These are phyloP conservation scores for Scorias spongiosa DNA, from an alignment of 2,329 filamentous ascomycete species.

Conservation along the genomic window DNA sequence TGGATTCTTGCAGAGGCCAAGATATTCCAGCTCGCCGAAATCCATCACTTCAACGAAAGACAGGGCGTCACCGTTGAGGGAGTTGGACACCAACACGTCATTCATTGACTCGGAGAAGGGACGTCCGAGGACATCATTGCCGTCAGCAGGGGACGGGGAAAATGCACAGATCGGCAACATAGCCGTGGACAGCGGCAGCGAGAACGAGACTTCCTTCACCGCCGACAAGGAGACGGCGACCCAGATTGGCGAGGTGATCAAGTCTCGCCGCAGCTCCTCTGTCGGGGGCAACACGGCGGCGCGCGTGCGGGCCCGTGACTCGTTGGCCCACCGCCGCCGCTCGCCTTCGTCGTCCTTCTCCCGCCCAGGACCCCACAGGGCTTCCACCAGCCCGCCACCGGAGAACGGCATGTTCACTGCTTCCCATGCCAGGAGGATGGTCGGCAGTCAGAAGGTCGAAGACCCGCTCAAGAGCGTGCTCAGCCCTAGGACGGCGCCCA, in stretches of 20 bases:
- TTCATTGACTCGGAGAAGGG: conserved; percentile 4
- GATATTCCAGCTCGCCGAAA: conserved; percentile 37
- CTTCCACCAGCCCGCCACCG: conserved; percentile 38
- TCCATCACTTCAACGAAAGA: conserved; percentile 33
- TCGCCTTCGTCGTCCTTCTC: conserved; percentile 32
- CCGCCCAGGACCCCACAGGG: conserved; percentile 6
- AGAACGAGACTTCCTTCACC: conserved; percentile 11
- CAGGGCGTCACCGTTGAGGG: conserved; percentile 27
- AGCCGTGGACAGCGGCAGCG: conserved; percentile 7
- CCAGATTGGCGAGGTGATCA: conserved; percentile 33
- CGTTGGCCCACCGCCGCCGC: conserved; percentile 32
- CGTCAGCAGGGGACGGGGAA: conserved; percentile 9
- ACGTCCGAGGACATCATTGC: background rate
- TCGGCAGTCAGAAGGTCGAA: conserved; percentile 40
- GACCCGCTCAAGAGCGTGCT: conserved; percentile 38
- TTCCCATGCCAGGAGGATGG: conserved; percentile 51
- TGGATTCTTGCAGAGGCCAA: conserved; percentile 62
- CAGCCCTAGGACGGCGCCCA: conserved; percentile 43
- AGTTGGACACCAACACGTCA: conserved; percentile 28
- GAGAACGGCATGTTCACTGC: conserved; percentile 41
- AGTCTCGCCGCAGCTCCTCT: conserved; percentile 26
- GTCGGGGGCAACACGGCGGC: conserved; percentile 21
- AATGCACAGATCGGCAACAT: conserved; percentile 18
- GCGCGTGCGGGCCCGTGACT: conserved; percentile 18
- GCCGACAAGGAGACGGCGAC: conserved; percentile 13